These are phyloP conservation scores for Thymus mandschuricus DNA, from an alignment of 257 asterid species.

Conservation along the genomic window DNA sequence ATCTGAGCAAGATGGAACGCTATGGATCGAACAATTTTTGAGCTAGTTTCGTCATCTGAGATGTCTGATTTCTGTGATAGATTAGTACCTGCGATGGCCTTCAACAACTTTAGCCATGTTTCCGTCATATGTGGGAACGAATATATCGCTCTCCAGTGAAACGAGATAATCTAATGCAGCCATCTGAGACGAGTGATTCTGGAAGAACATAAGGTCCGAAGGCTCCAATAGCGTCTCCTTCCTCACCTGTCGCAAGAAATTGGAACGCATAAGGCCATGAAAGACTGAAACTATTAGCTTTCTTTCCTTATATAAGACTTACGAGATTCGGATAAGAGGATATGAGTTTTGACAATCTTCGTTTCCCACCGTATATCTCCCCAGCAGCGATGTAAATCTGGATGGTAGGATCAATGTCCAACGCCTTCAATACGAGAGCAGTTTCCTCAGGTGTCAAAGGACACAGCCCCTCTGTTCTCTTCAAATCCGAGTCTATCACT, in stretches of 20 bases:
- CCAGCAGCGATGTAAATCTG: slow-evolving; percentile 98
- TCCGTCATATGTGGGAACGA: slow-evolving; percentile 95
- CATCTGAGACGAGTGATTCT: slow-evolving; percentile 97
- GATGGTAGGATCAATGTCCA: slow-evolving; percentile 69
- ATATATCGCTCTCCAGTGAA: slow-evolving; percentile 90
- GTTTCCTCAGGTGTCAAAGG: slow-evolving; percentile 99
- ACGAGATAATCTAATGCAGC: slow-evolving; percentile 98
- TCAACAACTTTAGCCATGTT: slow-evolving; percentile 99
- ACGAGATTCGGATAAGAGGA: slow-evolving; percentile 87
- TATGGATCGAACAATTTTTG: not conserved
- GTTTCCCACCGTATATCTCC: slow-evolving; percentile 89
- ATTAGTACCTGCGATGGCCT: slow-evolving; percentile 92
- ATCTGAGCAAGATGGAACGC: not conserved
- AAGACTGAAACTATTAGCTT: not conserved
- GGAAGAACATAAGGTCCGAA: slow-evolving; percentile 82
- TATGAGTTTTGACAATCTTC: slow-evolving; percentile 70
- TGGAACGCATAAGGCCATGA: not conserved
- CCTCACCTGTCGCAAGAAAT: slow-evolving; percentile 59
- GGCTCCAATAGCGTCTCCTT: slow-evolving; percentile 89
- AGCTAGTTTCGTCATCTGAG: not conserved
- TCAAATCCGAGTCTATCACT: slow-evolving; percentile 78
- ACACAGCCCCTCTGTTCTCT: slow-evolving; percentile 91
- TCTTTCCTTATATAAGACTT: slow-evolving; percentile 24
- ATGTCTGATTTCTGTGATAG: not conserved
- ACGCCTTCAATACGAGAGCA: slow-evolving; percentile 74